Percentiles rank a stretch among this genome's conserved stretches.
Conservation (phyloP, 2,329 filamentous ascomycete species). For the Zymoseptoria tritici region DNA sequence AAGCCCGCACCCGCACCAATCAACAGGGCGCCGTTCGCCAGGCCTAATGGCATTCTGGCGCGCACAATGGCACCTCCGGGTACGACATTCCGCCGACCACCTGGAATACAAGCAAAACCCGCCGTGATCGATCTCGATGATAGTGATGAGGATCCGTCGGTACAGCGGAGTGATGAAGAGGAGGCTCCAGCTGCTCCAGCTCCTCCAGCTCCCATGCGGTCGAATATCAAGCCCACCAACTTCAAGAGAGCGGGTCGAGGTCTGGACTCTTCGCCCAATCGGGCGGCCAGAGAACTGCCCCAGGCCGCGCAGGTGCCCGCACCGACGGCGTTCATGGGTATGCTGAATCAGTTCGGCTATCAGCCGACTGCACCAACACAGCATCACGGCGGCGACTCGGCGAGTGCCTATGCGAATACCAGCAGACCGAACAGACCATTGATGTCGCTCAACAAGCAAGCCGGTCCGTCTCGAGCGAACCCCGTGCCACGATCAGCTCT, state of each 20-base stretch:
- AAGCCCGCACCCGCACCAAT: slow-evolving; percentile 19
- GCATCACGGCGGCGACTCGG: slow-evolving; percentile 33
- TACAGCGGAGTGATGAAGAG: slow-evolving; percentile 25
- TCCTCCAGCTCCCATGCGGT: slow-evolving; percentile 28
- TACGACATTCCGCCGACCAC: slow-evolving; percentile 55
- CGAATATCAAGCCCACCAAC: slow-evolving; percentile 54
- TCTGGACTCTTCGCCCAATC: slow-evolving; percentile 26
- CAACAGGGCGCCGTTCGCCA: slow-evolving; percentile 17
- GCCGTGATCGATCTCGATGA: slow-evolving; percentile 17
- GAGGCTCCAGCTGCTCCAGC: slow-evolving; percentile 24
- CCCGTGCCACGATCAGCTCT: slow-evolving; percentile 20
- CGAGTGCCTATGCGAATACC: slow-evolving; percentile 32
- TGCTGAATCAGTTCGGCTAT: slow-evolving; percentile 22
- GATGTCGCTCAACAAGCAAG: slow-evolving; percentile 1
- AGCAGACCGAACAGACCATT: slow-evolving; percentile 16
- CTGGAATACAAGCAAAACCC: slow-evolving; percentile 18
- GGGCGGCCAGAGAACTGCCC: slow-evolving; percentile 25
- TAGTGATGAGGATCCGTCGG: slow-evolving; percentile 42
- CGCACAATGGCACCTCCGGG: slow-evolving; percentile 68
- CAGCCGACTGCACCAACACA: slow-evolving; percentile 7
- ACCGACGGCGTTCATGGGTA: slow-evolving; percentile 14
- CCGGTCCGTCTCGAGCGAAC: slow-evolving; percentile 5
- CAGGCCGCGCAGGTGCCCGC: slow-evolving; percentile 2
- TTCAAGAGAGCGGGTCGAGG: slow-evolving; percentile 41
- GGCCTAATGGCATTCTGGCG: slow-evolving; percentile 41